Conservation (phyloP, 768 basidiomycete species). For the Pseudohyphozyma bogoriensis region DNA sequence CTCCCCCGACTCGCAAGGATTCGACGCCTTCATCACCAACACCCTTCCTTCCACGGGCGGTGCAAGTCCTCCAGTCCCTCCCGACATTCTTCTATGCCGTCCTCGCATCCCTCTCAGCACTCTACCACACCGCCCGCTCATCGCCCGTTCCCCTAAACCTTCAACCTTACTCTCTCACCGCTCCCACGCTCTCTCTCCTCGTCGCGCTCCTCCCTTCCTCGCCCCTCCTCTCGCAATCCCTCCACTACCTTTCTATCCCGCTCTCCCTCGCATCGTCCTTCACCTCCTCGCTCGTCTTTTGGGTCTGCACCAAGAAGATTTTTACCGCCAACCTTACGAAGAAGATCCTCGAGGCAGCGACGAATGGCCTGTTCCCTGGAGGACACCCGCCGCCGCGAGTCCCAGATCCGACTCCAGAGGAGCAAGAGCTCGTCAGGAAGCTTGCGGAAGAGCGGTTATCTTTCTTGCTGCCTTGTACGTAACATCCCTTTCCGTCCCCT, state of each 20-base stretch:
- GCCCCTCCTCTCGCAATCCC: conserved; percentile 41
- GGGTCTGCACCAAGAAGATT: conserved; percentile 52
- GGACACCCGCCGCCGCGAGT: conserved; percentile 72
- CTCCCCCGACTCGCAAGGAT: too few relatives aligned
- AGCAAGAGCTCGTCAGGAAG: conserved; percentile 53
- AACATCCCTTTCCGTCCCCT: too few relatives aligned
- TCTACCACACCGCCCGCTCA: conserved; percentile 47
- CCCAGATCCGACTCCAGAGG: conserved; percentile 64
- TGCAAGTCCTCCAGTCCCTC: neutral
- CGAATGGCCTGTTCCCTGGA: conserved; percentile 65
- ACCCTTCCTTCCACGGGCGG: neutral
- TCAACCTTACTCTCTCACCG: conserved; percentile 41
- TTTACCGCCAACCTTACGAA: conserved; percentile 50
- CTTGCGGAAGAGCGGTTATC: conserved; percentile 42
- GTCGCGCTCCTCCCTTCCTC: conserved; percentile 43
- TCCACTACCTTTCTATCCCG: conserved; percentile 44
- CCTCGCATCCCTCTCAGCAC: conserved; percentile 58
- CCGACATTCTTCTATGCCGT: conserved; percentile 44
- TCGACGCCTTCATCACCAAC: neutral
- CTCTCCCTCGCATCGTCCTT: conserved; percentile 47
- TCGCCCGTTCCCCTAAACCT: conserved; percentile 60
- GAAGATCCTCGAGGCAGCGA: conserved; percentile 48
- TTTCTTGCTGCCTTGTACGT: conserved; percentile 42
- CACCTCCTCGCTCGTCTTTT: conserved; percentile 56
- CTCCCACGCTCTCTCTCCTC: conserved; percentile 3